These are phyloP conservation scores for Lophiostoma macrostomum DNA, from an alignment of 495 filamentous ascomycete species.

Conservation along the genomic window DNA sequence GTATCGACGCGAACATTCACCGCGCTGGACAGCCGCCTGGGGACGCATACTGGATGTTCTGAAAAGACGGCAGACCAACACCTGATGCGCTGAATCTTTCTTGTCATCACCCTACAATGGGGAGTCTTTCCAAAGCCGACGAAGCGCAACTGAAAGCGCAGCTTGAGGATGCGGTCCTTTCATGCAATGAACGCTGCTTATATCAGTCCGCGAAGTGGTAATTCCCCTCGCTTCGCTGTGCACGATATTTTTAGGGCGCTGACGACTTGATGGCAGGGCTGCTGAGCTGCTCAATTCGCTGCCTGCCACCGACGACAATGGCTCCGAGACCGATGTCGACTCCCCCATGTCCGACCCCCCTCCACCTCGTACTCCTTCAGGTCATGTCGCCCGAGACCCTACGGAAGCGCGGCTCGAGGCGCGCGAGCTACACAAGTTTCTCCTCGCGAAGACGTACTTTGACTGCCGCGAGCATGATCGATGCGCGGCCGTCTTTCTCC, in stretches of 20 bases:
- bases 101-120: slow-evolving; percentile 7
- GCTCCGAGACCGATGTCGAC: slow-evolving; percentile 56
- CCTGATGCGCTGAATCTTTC: too few species aligned
- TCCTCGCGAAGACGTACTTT: slow-evolving; percentile 92
- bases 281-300: slow-evolving; percentile 91
- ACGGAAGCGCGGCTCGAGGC: slow-evolving; percentile 75
- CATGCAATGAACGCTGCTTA: slow-evolving; percentile 91
- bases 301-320: slow-evolving; percentile 42
- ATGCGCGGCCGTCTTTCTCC: slow-evolving; percentile 85
- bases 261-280: slow-evolving; percentile 57
- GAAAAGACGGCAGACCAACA: too few species aligned
- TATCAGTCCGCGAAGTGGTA: slow-evolving; percentile 98
- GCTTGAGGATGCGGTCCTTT: slow-evolving; percentile 78
- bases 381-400: slow-evolving; percentile 47
- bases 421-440: slow-evolving; percentile 74
- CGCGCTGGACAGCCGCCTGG: too few species aligned
- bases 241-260: not conserved
- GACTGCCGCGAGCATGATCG: slow-evolving; percentile 95
- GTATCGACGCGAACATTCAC: too few species aligned
- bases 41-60: too few species aligned
- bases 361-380: slow-evolving; percentile 27
- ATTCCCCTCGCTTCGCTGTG: not conserved
- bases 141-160: slow-evolving; percentile 53
- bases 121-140: slow-evolving; percentile 32
- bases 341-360: slow-evolving; percentile 55